Percentiles rank a stretch among this genome's conserved stretches.
phyloP scores from a whole-genome alignment of 2,329 filamentous ascomycete species.

The Lachnellula suecica region DNA sequence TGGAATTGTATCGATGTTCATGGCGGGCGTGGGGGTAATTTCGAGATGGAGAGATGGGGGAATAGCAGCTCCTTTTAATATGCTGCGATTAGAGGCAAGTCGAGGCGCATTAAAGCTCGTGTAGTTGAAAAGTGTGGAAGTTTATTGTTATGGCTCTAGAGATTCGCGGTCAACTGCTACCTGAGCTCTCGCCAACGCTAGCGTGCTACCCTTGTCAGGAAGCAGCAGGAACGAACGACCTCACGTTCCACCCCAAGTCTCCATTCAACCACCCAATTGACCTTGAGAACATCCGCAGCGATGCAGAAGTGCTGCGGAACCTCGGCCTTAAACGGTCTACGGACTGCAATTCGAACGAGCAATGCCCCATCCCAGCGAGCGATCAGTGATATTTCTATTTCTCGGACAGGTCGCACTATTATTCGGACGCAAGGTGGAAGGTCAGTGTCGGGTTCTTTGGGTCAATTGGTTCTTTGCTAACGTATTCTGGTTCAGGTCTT shows the following conservation, averaged over 20 bases:
- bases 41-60: not conserved
- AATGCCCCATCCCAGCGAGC: slow-evolving; percentile 48
- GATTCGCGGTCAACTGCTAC: slow-evolving; percentile 15
- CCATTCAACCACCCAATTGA: slow-evolving; percentile 19
- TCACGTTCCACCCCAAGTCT: slow-evolving; percentile 8
- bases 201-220: slow-evolving; percentile 14
- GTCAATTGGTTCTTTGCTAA: slow-evolving; percentile 30
- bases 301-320: slow-evolving; percentile 40
- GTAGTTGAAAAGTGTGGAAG: slow-evolving; percentile 2
- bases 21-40: slow-evolving; percentile 38
- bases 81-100: not conserved
- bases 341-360: slow-evolving; percentile 52
- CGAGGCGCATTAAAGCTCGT: not conserved
- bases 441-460: slow-evolving; percentile 48
- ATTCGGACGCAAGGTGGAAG: slow-evolving; percentile 86
- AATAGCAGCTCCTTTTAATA: not conserved
- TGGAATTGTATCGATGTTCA: slow-evolving; percentile 85
- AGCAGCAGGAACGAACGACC: slow-evolving; percentile 15
- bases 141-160: slow-evolving; percentile 7
- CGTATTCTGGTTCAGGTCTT: slow-evolving; percentile 56
- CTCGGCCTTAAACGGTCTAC: slow-evolving; percentile 54
- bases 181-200: slow-evolving; percentile 19
- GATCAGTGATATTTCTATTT: slow-evolving; percentile 85
- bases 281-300: slow-evolving; percentile 22
- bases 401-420: slow-evolving; percentile 93